These are phyloP conservation scores for Fusarium euwallaceae DNA, from an alignment of 2,329 filamentous ascomycete genomes.

Conservation along the genomic window DNA sequence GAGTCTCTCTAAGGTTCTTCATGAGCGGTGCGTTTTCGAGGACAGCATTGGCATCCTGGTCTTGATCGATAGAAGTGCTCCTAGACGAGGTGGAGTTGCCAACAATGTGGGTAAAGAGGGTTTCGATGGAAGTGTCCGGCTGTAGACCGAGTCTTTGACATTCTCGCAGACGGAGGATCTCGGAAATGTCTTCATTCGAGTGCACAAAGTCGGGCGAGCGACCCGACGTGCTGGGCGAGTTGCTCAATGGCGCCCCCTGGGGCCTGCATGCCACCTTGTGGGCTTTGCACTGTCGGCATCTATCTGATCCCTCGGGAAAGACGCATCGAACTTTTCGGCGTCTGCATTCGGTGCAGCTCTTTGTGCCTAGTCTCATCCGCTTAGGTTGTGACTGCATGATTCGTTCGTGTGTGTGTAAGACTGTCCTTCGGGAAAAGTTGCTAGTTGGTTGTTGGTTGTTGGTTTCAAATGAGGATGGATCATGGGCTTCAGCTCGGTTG, in stretches of 20 bases:
- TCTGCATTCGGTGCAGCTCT: conserved; percentile 57
- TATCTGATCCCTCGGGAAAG: conserved; percentile 51
- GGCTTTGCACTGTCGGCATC: conserved; percentile 60
- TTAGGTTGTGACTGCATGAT: conserved; percentile 25
- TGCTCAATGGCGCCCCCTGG: conserved; percentile 48
- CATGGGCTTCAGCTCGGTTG: not conserved
- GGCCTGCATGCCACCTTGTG: conserved; percentile 60
- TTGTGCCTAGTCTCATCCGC: conserved; percentile 50
- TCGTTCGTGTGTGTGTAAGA: not conserved
- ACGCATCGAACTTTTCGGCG: conserved; percentile 64
- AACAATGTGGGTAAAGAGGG: not conserved
- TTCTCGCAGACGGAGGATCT: not conserved
- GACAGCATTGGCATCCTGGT: not conserved
- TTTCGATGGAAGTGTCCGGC: not conserved
- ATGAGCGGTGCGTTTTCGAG: not conserved
- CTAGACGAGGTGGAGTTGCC: not conserved
- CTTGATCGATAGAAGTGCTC: not conserved
- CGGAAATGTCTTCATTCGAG: not conserved
- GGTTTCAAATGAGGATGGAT: not conserved
- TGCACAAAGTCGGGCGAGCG: not conserved
- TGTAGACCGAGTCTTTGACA: not conserved
- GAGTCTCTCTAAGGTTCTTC: not conserved
- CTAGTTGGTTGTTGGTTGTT: not conserved
- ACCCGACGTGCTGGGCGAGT: not conserved
- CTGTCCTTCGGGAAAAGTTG: not conserved